A percentile compares a stretch with the other conserved stretches of the same genome.
Evolutionary conservation across 768 basidiomycete genomes (phyloP).

Genomic region (Lentinula boryana): DNA sequence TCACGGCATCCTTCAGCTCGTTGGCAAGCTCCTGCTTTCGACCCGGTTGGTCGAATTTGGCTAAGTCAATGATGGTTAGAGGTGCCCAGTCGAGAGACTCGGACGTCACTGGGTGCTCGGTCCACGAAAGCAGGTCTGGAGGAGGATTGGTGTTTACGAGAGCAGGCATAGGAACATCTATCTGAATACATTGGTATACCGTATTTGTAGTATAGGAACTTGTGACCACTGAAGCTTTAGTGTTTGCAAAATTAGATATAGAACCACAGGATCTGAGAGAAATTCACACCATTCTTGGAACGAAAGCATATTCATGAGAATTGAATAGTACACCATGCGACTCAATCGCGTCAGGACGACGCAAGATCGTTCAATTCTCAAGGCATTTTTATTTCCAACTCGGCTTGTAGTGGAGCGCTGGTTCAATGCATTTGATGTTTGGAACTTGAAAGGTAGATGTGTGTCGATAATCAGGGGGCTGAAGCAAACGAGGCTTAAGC

Average conservation of each 20-base stretch:
- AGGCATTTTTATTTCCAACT: no score
- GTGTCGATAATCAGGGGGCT: no score
- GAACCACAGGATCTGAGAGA: background rate
- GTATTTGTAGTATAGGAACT: background rate
- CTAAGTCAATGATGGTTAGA: conserved; percentile 32
- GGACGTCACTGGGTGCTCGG: conserved; percentile 16
- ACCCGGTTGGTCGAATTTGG: conserved; percentile 24
- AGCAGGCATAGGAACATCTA: background rate
- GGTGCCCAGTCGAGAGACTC: conserved; percentile 26
- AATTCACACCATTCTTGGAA: background rate
- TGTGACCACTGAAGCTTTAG: background rate
- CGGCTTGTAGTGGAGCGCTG: no score
- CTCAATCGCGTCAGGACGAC: background rate
- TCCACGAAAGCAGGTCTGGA: conserved; percentile 5
- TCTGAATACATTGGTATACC: background rate
- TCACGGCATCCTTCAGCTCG: conserved; percentile 31
- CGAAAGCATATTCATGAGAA: background rate
- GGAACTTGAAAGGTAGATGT: no score
- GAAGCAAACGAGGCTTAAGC: no score
- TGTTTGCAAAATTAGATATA: background rate
- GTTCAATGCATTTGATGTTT: no score
- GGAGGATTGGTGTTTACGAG: background rate
- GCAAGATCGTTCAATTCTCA: background rate
- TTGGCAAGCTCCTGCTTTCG: conserved; percentile 23
- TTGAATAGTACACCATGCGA: background rate